These are phyloP conservation scores for Penicillium manginii DNA, from an alignment of 495 filamentous ascomycete species.

Conservation along the genomic window DNA sequence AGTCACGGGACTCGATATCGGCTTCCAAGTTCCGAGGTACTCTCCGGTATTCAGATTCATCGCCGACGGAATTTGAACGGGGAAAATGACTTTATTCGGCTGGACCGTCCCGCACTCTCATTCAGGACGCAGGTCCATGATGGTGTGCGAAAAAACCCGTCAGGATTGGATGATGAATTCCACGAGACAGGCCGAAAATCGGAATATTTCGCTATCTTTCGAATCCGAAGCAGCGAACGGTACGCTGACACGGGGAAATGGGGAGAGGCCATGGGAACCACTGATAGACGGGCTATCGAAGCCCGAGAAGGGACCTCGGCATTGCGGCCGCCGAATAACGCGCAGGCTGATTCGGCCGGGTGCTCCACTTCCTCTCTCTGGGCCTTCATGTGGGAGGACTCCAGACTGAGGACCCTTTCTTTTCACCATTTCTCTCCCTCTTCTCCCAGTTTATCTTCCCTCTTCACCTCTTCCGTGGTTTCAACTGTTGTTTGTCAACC, in stretches of 20 bases:
- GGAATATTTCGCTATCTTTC: constrained; percentile 7
- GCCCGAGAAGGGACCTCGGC: constrained; percentile 29
- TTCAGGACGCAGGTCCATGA: neutral
- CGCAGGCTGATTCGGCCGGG: constrained; percentile 34
- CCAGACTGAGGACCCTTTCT: constrained; percentile 24
- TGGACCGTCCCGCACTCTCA: neutral
- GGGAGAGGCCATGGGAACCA: neutral
- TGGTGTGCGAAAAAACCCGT: neutral
- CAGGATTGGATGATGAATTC: neutral
- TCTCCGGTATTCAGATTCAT: neutral
- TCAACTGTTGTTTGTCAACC: constrained; percentile 1
- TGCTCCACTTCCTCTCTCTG: constrained; percentile 37
- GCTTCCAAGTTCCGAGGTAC: constrained; percentile 29
- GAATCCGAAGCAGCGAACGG: neutral
- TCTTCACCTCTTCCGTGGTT: neutral
- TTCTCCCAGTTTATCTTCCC: constrained; percentile 7
- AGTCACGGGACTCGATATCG: constrained; percentile 14
- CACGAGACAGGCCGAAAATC: constrained; percentile 9
- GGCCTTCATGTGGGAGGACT: constrained; percentile 38
- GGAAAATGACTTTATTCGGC: constrained; percentile 12
- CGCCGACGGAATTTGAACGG: constrained; percentile 27
- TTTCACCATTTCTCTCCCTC: constrained; percentile 8
- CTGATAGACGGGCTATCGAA: constrained; percentile 6
- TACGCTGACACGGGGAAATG: constrained; percentile 1
- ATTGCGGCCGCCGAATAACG: constrained; percentile 27